Evolutionary conservation across 352 stramenopile species (phyloP), one percentile per base, ranked within the genome.

Genomic region (Phytophthora pisi): DNA sequence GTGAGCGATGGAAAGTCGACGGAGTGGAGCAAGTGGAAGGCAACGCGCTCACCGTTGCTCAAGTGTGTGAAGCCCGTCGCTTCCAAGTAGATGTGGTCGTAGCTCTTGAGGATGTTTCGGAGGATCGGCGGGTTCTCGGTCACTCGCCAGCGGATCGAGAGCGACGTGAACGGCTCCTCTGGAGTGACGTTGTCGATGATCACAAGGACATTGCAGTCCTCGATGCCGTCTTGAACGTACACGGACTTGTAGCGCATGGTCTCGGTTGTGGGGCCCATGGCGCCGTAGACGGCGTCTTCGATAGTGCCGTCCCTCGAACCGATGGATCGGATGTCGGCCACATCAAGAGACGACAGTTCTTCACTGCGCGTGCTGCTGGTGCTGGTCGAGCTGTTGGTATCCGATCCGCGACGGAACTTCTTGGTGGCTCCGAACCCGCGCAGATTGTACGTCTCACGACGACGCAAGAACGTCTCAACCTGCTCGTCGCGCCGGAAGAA

Each of bases 1-100:
- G 66, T 73, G 52, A 43, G 11, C 5, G 46, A 52, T 13, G 61
- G 61, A 5, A 75, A 65, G 24, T 71, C 54, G 20, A 80, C 66
- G 0, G 68, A 80, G 58, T 77, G 72, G 4, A 75, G 36, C 16
- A 77, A 18, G 28, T 75, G 70, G 57, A 73, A 80, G 0, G 49
- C 61, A 18, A 80, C 63, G 4, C 68, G 68, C 30, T 72, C 65
- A 5, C 68, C 68, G 1, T 68, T 66, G 51, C 31, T 58, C 30
- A 59, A 34, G 10, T 70, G 45, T 2, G 66, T 57, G 43, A 75
- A 67, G 20, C 64, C 68, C 43, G 65, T 74, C 1, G 72, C 57
- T 18, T 77, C 72, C 43, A 79, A 24, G 61, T 77, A 79, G 3
- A 79, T 62, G 49, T 75, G 72, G 50, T 77, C 72, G n/a, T 74